Evolutionary conservation across 495 filamentous ascomycete genomes (phyloP).

Genomic region (Melanomma pulvis-pyrius): DNA sequence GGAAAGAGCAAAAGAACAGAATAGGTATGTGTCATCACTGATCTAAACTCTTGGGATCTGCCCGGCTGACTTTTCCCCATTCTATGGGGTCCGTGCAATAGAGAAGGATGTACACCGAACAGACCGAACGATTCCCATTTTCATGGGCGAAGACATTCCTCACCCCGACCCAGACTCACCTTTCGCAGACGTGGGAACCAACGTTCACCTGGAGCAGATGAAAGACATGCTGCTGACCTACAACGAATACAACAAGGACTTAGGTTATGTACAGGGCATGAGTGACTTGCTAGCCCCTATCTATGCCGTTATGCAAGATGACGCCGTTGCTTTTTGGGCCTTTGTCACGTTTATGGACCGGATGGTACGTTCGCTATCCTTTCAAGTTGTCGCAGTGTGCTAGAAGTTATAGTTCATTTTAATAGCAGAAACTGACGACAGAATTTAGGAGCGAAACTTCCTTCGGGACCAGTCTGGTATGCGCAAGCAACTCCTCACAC

Average conservation of each 20-base stretch:
- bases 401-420: not conserved
- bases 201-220: slow-evolving; percentile 96
- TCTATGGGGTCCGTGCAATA: slow-evolving; percentile 55
- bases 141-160: slow-evolving; percentile 95
- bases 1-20: slow-evolving; percentile 89
- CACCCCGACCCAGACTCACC: slow-evolving; percentile 97
- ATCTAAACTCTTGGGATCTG: slow-evolving; percentile 15
- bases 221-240: slow-evolving; percentile 99
- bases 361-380: slow-evolving; percentile 59
- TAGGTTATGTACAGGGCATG: slow-evolving; percentile 99
- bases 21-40: slow-evolving; percentile 69
- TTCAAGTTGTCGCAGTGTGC: not conserved
- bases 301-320: slow-evolving; percentile 95
- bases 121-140: slow-evolving; percentile 88
- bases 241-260: slow-evolving; percentile 90
- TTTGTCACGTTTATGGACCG: slow-evolving; percentile 96
- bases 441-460: slow-evolving; percentile 81
- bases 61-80: slow-evolving; percentile 52
- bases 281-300: slow-evolving; percentile 94
- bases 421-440: not conserved
- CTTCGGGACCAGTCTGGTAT: slow-evolving; percentile 94
- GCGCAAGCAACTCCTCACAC: slow-evolving; percentile 83
- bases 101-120: slow-evolving; percentile 99
- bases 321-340: slow-evolving; percentile 94
- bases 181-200: slow-evolving; percentile 87